Base-by-base conservation (phyloP, 345 rosid species). In the Salix dunnii region DNA sequence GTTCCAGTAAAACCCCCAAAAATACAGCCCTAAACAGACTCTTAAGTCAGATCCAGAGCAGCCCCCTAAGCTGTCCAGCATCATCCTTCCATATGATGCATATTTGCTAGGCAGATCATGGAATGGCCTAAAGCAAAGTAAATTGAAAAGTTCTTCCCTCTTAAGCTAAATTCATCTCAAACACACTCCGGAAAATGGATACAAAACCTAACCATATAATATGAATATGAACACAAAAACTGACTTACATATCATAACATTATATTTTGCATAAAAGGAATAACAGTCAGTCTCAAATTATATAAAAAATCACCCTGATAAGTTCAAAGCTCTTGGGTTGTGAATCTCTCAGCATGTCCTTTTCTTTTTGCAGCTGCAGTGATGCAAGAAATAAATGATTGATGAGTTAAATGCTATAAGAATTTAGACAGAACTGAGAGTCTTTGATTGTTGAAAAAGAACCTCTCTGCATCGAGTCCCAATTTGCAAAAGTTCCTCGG, bases 281-380 rank as follows among this genome's bases (percentile, higher is more conserved):
- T 55, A 12, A 68, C 58, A 43, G 73, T 5, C 68, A 71, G 68
- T 31, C 27, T 28, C 18, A 20, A 28, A 35, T 49, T 31, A 14
- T 60, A 33, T 67, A 5, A 80, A 49, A 49, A 49, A 5, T 68
- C 86, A 92, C 97, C 94, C 86, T 87, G 76, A 91, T 90, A 31
- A 92, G 83, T 71, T 89, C 94, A 31, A 89, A 89, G 86, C 92
- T 87, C 71, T 81, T 86, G 6, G 90, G 76, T 74, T 89, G 94
- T 5, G 98, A 94, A 53, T 92, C 92, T 81, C 77, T 87, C 78
- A 91, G 75, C 90, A 80, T 51, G 64, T 92, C 93, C 77, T 91
- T 92, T 66, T 90, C 94, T 83, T 85, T 92, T 82, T 90, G 80
- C 17, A 92, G 86, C 98, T 94, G 88, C 85, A 82, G 63, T 25